These are phyloP conservation scores for Moesziomyces globuligerus DNA, from an alignment of 1,284 basidiomycete genomes.

Conservation along the genomic window DNA sequence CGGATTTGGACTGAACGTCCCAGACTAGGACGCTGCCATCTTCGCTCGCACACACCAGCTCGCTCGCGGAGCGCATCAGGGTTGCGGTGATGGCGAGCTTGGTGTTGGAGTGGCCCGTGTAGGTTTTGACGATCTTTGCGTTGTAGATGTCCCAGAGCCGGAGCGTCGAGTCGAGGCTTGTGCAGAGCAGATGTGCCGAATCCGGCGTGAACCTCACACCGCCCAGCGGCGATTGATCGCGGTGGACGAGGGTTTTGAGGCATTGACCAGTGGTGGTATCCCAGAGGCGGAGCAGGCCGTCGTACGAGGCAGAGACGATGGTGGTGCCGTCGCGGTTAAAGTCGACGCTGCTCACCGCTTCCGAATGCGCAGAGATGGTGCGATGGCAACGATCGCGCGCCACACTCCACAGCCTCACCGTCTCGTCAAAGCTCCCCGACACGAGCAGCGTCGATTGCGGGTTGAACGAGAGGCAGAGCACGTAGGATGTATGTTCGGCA, in stretches of 20 bases:
- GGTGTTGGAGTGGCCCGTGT: conserved; percentile 81
- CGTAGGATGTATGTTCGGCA: conserved; percentile 88
- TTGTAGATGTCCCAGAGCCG: conserved; percentile 93
- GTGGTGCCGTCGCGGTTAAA: conserved; percentile 95
- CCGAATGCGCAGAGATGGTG: conserved; percentile 84
- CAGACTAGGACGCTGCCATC: conserved; percentile 87
- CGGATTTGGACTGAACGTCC: conserved; percentile 85
- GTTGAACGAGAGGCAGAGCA: conserved; percentile 91
- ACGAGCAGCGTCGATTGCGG: conserved; percentile 87
- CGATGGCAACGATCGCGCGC: conserved; percentile 71
- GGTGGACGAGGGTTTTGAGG: conserved; percentile 93
- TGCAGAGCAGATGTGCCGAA: conserved; percentile 84
- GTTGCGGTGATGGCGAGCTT: conserved; percentile 73
- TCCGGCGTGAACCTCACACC: conserved; percentile 90
- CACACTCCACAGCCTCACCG: conserved; percentile 94
- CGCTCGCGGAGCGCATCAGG: background rate
- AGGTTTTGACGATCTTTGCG: conserved; percentile 92
- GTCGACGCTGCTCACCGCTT: conserved; percentile 90
- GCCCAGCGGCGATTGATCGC: conserved; percentile 91
- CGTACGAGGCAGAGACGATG: conserved; percentile 91
- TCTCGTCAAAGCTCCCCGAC: conserved; percentile 93
- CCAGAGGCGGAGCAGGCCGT: conserved; percentile 87
- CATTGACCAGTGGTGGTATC: conserved; percentile 96
- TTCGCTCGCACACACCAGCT: conserved; percentile 85
- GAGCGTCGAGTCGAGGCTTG: conserved; percentile 90